phyloP scores from a whole-genome alignment of 2,329 filamentous ascomycete genomes.

The Fusarium verticillioides region DNA sequence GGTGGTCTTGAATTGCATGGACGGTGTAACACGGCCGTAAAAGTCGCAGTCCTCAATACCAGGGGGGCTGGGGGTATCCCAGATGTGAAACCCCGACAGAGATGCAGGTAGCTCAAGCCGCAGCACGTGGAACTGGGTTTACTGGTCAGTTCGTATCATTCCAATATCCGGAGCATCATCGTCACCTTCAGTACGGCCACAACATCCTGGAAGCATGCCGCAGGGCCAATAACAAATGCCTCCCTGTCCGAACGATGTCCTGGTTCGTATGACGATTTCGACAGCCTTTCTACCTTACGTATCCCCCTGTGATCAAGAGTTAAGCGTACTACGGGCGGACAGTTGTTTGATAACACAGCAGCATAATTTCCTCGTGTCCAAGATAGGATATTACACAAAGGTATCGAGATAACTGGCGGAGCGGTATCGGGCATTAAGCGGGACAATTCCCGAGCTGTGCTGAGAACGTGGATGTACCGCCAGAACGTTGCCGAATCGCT shows the following conservation, averaged over 20 bases:
- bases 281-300: neutral
- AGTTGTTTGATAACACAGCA: neutral
- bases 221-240: neutral
- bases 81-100: conserved; percentile 5
- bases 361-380: conserved; percentile 1
- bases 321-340: neutral
- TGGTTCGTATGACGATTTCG: neutral
- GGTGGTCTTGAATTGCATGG: conserved; percentile 13
- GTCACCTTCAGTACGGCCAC: neutral
- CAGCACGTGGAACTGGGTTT: conserved; percentile 5
- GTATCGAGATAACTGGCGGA: neutral
- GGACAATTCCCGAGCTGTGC: conserved; percentile 2
- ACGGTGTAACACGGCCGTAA: conserved; percentile 6
- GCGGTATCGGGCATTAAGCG: neutral
- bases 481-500: conserved; percentile 8
- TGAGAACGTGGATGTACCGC: conserved; percentile 2
- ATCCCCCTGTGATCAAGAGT: conserved; percentile 11
- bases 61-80: conserved; percentile 20
- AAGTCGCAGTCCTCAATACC: conserved; percentile 1
- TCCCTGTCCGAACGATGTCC: neutral
- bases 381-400: conserved; percentile 1
- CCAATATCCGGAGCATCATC: neutral
- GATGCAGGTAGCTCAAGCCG: neutral
- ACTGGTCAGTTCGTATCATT: neutral
- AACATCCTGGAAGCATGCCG: neutral